A percentile compares a stretch with the other conserved stretches of the same genome.
These are phyloP conservation scores for Eucalyptus curtisii DNA, from an alignment of 345 rosid genomes.

Conservation along the genomic window DNA sequence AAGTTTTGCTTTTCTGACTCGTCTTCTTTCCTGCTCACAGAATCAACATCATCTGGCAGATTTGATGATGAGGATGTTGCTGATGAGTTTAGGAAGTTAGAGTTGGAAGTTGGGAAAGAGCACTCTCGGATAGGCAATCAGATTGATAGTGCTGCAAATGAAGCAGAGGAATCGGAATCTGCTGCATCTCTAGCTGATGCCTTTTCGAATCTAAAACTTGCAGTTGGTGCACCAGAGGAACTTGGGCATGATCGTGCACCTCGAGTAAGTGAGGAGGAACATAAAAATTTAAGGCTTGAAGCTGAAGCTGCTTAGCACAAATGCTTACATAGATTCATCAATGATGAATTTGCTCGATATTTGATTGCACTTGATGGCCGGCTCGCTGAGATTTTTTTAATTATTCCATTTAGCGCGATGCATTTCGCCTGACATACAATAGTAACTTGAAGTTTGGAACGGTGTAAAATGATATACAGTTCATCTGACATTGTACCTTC, in stretches of 20 bases:
- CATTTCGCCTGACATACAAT: background rate
- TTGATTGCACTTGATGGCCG: background rate
- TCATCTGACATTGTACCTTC: background rate
- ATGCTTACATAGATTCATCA: background rate
- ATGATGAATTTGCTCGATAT: background rate
- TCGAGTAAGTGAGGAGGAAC: background rate
- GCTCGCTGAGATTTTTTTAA: background rate
- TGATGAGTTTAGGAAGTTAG: constrained; percentile 63
- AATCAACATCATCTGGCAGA: constrained; percentile 23
- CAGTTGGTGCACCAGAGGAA: constrained; percentile 8
- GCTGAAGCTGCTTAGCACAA: background rate
- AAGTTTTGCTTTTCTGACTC: background rate
- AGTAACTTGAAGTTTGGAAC: background rate
- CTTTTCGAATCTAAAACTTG: constrained; percentile 47
- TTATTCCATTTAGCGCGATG: background rate
- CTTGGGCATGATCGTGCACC: background rate
- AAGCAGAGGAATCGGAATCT: constrained; percentile 8
- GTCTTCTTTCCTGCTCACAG: constrained; percentile 14
- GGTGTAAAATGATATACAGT: background rate
- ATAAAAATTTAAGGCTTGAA: background rate
- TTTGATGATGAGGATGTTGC: constrained; percentile 63
- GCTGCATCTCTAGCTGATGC: constrained; percentile 34
- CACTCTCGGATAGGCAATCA: background rate
- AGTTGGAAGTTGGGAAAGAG: constrained; percentile 45
- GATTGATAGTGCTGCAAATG: background rate